phyloP scores from a whole-genome alignment of 768 basidiomycete genomes.

The Mycena rebaudengoi region DNA sequence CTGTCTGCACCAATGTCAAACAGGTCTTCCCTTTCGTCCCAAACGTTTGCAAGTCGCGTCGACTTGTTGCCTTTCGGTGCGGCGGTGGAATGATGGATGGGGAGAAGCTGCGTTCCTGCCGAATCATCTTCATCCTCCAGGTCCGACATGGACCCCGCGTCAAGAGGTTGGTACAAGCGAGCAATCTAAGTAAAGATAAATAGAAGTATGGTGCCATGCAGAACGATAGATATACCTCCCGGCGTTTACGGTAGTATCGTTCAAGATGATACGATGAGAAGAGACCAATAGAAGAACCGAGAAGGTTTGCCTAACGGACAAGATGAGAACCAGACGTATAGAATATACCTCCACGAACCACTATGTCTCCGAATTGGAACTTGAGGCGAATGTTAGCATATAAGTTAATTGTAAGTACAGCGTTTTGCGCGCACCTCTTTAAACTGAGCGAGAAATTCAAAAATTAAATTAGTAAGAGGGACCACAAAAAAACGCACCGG shows the following conservation, averaged over 20 bases:
- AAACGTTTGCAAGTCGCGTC: constrained; percentile 65
- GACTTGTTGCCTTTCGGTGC: constrained; percentile 41
- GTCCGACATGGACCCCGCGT: constrained; percentile 60
- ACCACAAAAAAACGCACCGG: constrained; percentile 56
- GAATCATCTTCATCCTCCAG: constrained; percentile 62
- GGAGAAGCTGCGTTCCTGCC: constrained; percentile 64
- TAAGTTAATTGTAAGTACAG: constrained; percentile 60
- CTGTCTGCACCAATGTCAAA: constrained; percentile 75
- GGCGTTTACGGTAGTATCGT: constrained; percentile 77
- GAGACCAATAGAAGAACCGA: constrained; percentile 77
- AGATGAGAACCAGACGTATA: constrained; percentile 9
- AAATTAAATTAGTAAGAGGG: neutral
- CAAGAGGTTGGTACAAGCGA: constrained; percentile 79
- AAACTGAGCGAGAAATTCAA: constrained; percentile 4
- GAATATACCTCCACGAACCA: constrained; percentile 53
- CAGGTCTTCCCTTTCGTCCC: constrained; percentile 82
- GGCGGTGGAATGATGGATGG: constrained; percentile 45
- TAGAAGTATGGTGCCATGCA: neutral
- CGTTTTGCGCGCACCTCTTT: constrained; percentile 23
- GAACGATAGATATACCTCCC: constrained; percentile 61
- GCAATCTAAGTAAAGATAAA: constrained; percentile 60
- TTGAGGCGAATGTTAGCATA: constrained; percentile 43
- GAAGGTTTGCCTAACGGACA: constrained; percentile 73
- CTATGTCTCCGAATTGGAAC: constrained; percentile 74
- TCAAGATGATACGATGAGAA: constrained; percentile 74